Base-by-base conservation (phyloP, 345 rosid species). In the Eucalyptus pauciflora region DNA sequence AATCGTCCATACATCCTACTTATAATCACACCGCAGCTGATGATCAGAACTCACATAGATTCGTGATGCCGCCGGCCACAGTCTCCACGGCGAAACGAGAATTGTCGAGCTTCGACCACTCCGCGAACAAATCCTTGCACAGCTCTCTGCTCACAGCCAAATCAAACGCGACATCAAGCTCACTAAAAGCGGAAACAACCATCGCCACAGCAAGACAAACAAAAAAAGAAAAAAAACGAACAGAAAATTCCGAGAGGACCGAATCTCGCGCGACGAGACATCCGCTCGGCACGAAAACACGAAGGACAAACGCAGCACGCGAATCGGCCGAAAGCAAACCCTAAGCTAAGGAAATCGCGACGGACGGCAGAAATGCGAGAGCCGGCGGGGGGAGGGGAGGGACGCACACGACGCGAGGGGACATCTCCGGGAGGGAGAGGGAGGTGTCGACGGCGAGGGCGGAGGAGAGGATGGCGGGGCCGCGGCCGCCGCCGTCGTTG, bases 21-120 rank as follows among this genome's bases (percentile, higher is more conserved):
- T 5, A 71, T 41, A 5, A 71, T 20, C 81, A 71, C 45, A 69
- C 25, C 80, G 12, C 46, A 71, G 24, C 7, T 37, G 27, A 76
- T 76, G 29, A 76, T 76, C 27, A 88, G 62, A 33, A 91, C 98
- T 94, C 88, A 98, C 99, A 91, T 24, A 98, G 93, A 93, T 98
- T 98, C 12, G 98, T 98, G 92, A 98, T 97, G 92, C 99, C 99
- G 29, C 99, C 99, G 29, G 99, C 94, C 33, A 98, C 96, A 16
- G 94, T 96, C 91, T 95, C 93, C 4, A 96, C 96, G 6, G 93
- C 90, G 91, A 98, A 98, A 71, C 93, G 87, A 86, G 96, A 95
- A 91, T 94, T 93, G 13, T 95, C 96, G 88, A 95, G 88, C 22
- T 92, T 91, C 50, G 96, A 91, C 99, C 99, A 98, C 88, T 93